phyloP scores from a whole-genome alignment of 108 stramenopile species.

The Chaetoceros tenuissimus region DNA sequence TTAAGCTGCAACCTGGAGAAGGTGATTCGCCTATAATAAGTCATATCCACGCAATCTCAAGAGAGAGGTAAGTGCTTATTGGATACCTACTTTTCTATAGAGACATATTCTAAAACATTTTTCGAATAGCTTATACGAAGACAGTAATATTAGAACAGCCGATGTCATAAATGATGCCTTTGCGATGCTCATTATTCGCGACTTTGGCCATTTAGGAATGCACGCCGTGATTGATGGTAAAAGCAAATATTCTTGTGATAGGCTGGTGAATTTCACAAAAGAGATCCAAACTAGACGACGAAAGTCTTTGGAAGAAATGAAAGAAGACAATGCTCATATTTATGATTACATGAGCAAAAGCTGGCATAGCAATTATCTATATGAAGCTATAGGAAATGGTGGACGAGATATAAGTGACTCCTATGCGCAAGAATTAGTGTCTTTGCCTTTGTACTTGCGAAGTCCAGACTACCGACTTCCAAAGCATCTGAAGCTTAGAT shows the following conservation, averaged over 20 bases:
- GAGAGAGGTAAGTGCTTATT: slow-evolving; percentile 45
- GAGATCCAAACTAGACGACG: slow-evolving; percentile 54
- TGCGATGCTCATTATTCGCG: slow-evolving; percentile 79
- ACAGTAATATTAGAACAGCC: slow-evolving; percentile 45
- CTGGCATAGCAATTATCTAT: slow-evolving; percentile 20
- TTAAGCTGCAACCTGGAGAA: slow-evolving; percentile 56
- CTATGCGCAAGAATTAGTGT: slow-evolving; percentile 71
- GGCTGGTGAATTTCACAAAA: slow-evolving; percentile 78
- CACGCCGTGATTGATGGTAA: slow-evolving; percentile 64
- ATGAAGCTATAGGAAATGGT: slow-evolving; percentile 24
- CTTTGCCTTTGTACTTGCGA: slow-evolving; percentile 40
- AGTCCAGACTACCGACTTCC: not conserved
- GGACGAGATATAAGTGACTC: slow-evolving; percentile 1
- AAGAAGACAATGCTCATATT: slow-evolving; percentile 7
- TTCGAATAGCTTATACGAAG: slow-evolving; percentile 23
- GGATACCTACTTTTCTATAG: too few species aligned
- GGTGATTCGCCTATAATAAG: slow-evolving; percentile 72
- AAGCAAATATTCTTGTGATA: slow-evolving; percentile 62
- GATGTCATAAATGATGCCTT: slow-evolving; percentile 71
- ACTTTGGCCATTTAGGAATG: slow-evolving; percentile 82
- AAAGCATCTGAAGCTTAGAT: not conserved
- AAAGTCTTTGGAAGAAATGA: slow-evolving; percentile 9
- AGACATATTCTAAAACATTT: too few species aligned
- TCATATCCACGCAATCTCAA: slow-evolving; percentile 79
- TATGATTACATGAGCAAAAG: slow-evolving; percentile 21